A percentile compares a stretch with the other conserved stretches of the same genome.
Evolutionary conservation across 805 yeast genomes (phyloP).

Genomic region (Martiniozyma abietophila): DNA sequence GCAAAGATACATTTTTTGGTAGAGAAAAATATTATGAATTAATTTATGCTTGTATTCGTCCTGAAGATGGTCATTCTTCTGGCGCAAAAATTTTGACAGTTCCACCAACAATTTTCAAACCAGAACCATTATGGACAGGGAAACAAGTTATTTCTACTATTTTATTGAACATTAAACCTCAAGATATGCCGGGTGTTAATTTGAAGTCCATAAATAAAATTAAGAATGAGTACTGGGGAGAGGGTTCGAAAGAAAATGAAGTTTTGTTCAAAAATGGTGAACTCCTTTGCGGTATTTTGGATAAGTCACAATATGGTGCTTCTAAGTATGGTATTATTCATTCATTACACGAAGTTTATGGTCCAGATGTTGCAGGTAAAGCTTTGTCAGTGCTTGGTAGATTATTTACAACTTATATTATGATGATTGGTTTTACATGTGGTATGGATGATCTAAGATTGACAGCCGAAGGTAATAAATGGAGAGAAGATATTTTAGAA

Average conservation of each 20-base stretch:
- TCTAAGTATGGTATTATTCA: constrained; percentile 95
- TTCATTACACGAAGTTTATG: constrained; percentile 92
- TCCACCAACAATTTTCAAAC: constrained; percentile 85
- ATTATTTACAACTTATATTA: constrained; percentile 87
- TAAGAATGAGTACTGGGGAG: constrained; percentile 93
- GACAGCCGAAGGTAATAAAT: constrained; percentile 80
- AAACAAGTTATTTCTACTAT: constrained; percentile 94
- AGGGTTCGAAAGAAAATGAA: constrained; percentile 71
- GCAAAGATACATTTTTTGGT: constrained; percentile 82
- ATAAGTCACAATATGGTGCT: constrained; percentile 98
- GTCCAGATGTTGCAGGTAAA: constrained; percentile 83
- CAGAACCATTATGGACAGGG: constrained; percentile 94
- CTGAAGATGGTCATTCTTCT: constrained; percentile 95
- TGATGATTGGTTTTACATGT: constrained; percentile 91
- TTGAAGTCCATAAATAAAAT: constrained; percentile 76
- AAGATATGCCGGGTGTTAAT: constrained; percentile 84
- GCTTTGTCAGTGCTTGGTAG: constrained; percentile 89
- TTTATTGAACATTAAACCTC: constrained; percentile 78
- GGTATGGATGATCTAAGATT: constrained; percentile 98
- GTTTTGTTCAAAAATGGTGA: constrained; percentile 85
- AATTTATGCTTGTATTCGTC: constrained; percentile 87
- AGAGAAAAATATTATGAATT: constrained; percentile 91
- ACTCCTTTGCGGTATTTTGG: constrained; percentile 84
- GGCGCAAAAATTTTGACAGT: constrained; percentile 57
- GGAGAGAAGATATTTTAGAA: constrained; percentile 78